Evolutionary conservation across 805 yeast genomes (phyloP).

Genomic region (Torulaspora franciscae): DNA sequence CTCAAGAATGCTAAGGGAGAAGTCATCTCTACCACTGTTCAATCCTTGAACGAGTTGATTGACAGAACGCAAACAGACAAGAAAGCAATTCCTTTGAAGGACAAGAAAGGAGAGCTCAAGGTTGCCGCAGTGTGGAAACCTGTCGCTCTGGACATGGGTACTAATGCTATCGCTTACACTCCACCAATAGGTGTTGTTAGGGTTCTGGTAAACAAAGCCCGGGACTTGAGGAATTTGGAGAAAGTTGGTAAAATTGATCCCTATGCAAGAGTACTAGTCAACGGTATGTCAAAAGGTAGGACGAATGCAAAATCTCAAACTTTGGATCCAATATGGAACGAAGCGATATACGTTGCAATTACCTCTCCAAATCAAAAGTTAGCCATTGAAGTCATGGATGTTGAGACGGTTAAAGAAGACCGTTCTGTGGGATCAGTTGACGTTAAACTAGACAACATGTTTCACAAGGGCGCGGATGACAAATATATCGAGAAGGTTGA

Average conservation of each 20-base stretch:
- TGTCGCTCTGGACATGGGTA: conserved; percentile 61
- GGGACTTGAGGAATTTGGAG: conserved; percentile 76
- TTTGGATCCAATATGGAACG: conserved; percentile 79
- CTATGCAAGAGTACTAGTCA: conserved; percentile 71
- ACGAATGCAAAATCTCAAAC: conserved; percentile 65
- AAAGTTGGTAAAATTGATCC: conserved; percentile 91
- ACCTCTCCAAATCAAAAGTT: conserved; percentile 78
- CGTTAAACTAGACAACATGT: conserved; percentile 59
- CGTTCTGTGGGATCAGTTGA: conserved; percentile 82
- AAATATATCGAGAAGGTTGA: conserved; percentile 54
- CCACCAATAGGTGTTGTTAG: conserved; percentile 93
- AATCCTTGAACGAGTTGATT: conserved; percentile 57
- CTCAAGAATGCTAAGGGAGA: conserved; percentile 59
- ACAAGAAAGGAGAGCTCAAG: conserved; percentile 67
- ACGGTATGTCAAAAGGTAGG: conserved; percentile 71
- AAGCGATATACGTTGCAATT: conserved; percentile 73
- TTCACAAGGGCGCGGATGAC: conserved; percentile 59
- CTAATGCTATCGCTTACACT: conserved; percentile 76
- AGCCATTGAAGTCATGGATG: conserved; percentile 89
- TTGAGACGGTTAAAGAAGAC: conserved; percentile 71
- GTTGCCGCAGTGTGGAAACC: conserved; percentile 80
- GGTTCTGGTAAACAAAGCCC: conserved; percentile 63
- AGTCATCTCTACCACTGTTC: conserved; percentile 54
- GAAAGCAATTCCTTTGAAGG: conserved; percentile 67
- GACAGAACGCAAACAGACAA: conserved; percentile 75